These are phyloP conservation scores for Aspergillus ostianus DNA, from an alignment of 495 filamentous ascomycete genomes.

Conservation along the genomic window DNA sequence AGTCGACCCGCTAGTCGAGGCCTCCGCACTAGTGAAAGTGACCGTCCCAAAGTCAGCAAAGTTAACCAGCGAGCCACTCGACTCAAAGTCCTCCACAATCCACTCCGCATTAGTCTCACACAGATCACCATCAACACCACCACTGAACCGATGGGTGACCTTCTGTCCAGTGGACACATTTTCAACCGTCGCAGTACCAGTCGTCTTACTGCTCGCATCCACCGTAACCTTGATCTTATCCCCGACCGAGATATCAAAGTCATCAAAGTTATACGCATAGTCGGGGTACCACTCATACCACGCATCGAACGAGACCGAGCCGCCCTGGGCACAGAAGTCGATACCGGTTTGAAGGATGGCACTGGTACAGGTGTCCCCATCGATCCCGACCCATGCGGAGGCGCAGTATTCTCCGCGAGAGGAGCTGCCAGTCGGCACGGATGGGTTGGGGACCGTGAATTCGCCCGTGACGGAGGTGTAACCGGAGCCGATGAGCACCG, in stretches of 20 bases:
- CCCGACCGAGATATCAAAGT: slow-evolving; percentile 49
- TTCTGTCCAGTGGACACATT: slow-evolving; percentile 49
- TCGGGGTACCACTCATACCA: slow-evolving; percentile 64
- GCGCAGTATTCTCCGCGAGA: slow-evolving; percentile 39
- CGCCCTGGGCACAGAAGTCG: slow-evolving; percentile 45
- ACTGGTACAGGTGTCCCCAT: slow-evolving; percentile 51
- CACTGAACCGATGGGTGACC: slow-evolving; percentile 47
- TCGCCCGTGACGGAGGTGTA: slow-evolving; percentile 48
- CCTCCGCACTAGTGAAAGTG: slow-evolving; percentile 41
- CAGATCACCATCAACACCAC: slow-evolving; percentile 18
- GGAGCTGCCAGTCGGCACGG: slow-evolving; percentile 36
- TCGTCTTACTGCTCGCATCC: slow-evolving; percentile 37
- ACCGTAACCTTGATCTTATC: slow-evolving; percentile 54
- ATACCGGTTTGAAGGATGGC: slow-evolving; percentile 59
- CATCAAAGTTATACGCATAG: slow-evolving; percentile 50
- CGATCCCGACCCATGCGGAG: slow-evolving; percentile 59
- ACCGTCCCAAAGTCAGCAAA: slow-evolving; percentile 56
- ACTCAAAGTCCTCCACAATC: slow-evolving; percentile 60
- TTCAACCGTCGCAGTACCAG: slow-evolving; percentile 48
- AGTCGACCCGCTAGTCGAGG: slow-evolving; percentile 25
- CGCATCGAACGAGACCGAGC: slow-evolving; percentile 41
- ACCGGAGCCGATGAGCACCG: slow-evolving; percentile 43
- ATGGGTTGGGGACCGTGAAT: slow-evolving; percentile 51
- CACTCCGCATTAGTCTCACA: slow-evolving; percentile 53
- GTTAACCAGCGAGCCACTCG: slow-evolving; percentile 39